Evolutionary conservation across 352 stramenopile species (phyloP).

Genomic region (Phytophthora litchii): DNA sequence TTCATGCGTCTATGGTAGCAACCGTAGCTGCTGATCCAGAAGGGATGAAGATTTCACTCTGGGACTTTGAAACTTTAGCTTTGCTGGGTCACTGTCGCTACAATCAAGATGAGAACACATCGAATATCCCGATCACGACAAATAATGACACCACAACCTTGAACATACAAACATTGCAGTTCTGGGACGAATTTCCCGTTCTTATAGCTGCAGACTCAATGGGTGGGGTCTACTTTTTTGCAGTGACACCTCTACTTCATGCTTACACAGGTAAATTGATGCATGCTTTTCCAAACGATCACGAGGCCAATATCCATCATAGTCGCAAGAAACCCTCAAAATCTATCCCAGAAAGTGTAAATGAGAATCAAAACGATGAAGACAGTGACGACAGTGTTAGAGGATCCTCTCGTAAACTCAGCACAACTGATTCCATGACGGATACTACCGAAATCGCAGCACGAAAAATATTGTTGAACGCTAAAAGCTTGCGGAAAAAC

Average conservation of each 20-base stretch:
- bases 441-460: slow-evolving; percentile 43
- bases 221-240: slow-evolving; percentile 68
- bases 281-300: slow-evolving; percentile 63
- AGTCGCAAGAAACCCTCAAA: slow-evolving; percentile 9
- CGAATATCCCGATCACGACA: slow-evolving; percentile 4
- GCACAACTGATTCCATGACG: slow-evolving; percentile 31
- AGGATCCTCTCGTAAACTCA: background rate
- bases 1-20: slow-evolving; percentile 70
- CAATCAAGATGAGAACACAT: slow-evolving; percentile 9
- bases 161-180: slow-evolving; percentile 55
- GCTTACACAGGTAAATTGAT: slow-evolving; percentile 55
- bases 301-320: slow-evolving; percentile 5
- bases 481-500: slow-evolving; percentile 30
- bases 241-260: slow-evolving; percentile 47
- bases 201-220: slow-evolving; percentile 53
- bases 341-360: slow-evolving; percentile 4
- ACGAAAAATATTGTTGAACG: slow-evolving; percentile 42
- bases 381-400: background rate
- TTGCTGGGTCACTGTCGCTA: slow-evolving; percentile 48
- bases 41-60: slow-evolving; percentile 54
- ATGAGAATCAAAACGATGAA: slow-evolving; percentile 21
- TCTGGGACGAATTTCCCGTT: slow-evolving; percentile 77
- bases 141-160: slow-evolving; percentile 5
- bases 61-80: slow-evolving; percentile 79
- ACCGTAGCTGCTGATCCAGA: slow-evolving; percentile 46